Evolutionary conservation across 805 yeast genomes (phyloP), one percentile per base, ranked within the genome.

Genomic region (Wickerhamiella qilinensis): DNA sequence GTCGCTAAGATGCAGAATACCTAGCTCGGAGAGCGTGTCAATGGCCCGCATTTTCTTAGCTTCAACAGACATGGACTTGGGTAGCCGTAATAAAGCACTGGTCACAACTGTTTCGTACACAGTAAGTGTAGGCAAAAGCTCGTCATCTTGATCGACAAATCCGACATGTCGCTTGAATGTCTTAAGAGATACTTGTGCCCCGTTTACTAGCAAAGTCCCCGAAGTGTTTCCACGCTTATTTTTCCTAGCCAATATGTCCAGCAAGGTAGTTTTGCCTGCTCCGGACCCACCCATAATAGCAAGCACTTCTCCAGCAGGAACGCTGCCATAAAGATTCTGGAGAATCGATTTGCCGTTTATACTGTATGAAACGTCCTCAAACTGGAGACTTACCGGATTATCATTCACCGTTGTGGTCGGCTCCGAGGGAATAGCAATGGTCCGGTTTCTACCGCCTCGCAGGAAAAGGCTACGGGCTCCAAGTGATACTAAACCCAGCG

Each of bases 271-370:
- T 55, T 91, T 91, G 38, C 98, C 98, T 12, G 98, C 97, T 36
- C 98, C 98, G 0, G 96, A 86, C 1, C 96, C 96, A 33, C 98
- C 98, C 94, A 91, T 83, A 31, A 91, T 84, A 1, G 98, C 97
- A 54, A 85, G 57, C 44, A 93, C 79, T 54, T 85, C 85, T 29
- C 95, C 79, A 2, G 96, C 94, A 37, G 73, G 72, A 2, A 77
- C 94, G 12, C 73, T 48, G 8, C 98, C 98, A 47, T 71, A 74
- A 0, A 83, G 67, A 21, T 68, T 64, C 11, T 69, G 65, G 42
- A 91, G 65, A 3, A 91, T 75, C 15, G 58, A 59, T 38, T 54
- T 53, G 19, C 62, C 68, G 1, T 63, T 63, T 9, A 73, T 70
- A 1, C 75, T 66, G 53, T 88, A 91, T 3, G 71, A 58, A 9